Base-by-base conservation (phyloP, 345 rosid genomes). In the Atalantia buxifolia region DNA sequence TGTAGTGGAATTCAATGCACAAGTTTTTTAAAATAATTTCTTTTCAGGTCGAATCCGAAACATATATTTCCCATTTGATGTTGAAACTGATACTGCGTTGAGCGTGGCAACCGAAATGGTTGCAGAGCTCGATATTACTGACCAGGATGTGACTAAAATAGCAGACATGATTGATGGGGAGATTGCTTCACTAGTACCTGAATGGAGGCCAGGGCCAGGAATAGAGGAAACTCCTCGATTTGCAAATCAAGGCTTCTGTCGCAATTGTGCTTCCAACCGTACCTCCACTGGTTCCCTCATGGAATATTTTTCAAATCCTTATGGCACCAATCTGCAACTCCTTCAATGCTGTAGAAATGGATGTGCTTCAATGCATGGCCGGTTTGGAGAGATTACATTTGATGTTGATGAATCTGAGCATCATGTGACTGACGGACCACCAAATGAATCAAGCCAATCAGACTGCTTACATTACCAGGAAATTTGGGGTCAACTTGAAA, bases 101-200 rank as follows among this genome's bases (percentile, higher is more conserved):
- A 92, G 92, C 40, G 99, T 96, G 50, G 97, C 99, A 31, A 87
- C 89, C n/a, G 99, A 96, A 85, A 96, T 96, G 99, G 94, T 94
- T 36, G 91, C 92, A 2, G 99, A 96, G 71, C 87, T 96, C 72
- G 99, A 96, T 82, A 89, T 96, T 66, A 90, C 87, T 5, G 93
- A 89, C 78, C 92, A 87, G 65, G 98, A 94, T 28, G 97, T 86
- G 79, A 89, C 89, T 9, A 91, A 87, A 71, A 96, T 96, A 78
- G 93, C 99, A 2, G 91, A 89, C 35, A 94, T 90, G 91, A 96
- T 96, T 7, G 97, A 96, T 69, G 95, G 91, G 45, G 99, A 92
- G 85, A 92, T 96, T 69, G 84, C 88, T 76, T 88, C 92, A 60
- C 79, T 96, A 77, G 97, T 94, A 66, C 98, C 97, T 1, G 87